Evolutionary conservation across 306 rosid genomes (phyloP), one percentile per base, ranked within the genome.

Genomic region (Macrotyloma uniflorum): DNA sequence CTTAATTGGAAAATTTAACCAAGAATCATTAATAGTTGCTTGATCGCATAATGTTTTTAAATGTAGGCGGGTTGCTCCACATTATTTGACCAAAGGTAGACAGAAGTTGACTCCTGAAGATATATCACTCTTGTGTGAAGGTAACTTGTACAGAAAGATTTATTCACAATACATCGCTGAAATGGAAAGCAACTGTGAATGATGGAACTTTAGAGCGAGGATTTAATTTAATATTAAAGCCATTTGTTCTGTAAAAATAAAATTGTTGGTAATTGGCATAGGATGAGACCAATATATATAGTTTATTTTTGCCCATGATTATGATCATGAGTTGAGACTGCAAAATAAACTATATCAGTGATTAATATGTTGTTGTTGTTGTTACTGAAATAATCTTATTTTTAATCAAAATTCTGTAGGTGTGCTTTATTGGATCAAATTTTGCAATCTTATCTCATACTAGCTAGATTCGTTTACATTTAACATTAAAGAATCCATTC

Each of bases 21-120:
- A 19, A 55, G 13, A 64, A n/a, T 49, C 68, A 70, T 50, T 65
- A 58, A 40, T 58, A 28, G 73, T 36, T 80, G 57, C 72, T 77
- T 38, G 76, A 28, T 64, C 35, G 11, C 36, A 33, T 82, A 76
- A 63, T 75, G 51, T 77, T 76, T 77, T 76, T 57, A 43, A 68
- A 82, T 77, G 85, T 86, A 95, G 97, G 86, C 78, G 92, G 36
- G 71, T 81, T 81, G 83, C 89, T 77, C 88, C 73, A 49, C 97
- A 95, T 84, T 88, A 95, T 88, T 84, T 92, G 81, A 89, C 93
- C 59, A 85, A 67, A 53, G 90, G 93, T 63, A 46, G 33, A 46
- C 68, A 77, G 85, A 68, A 77, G 85, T 82, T 92, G 77, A 82
- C 93, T 13, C 88, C 89, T 6, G 92, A 92, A 75, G 89, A 91